A percentile compares a stretch with the other conserved stretches of the same genome.
These are phyloP conservation scores for Prosopis cineraria DNA, from an alignment of 306 rosid genomes.

Conservation along the genomic window DNA sequence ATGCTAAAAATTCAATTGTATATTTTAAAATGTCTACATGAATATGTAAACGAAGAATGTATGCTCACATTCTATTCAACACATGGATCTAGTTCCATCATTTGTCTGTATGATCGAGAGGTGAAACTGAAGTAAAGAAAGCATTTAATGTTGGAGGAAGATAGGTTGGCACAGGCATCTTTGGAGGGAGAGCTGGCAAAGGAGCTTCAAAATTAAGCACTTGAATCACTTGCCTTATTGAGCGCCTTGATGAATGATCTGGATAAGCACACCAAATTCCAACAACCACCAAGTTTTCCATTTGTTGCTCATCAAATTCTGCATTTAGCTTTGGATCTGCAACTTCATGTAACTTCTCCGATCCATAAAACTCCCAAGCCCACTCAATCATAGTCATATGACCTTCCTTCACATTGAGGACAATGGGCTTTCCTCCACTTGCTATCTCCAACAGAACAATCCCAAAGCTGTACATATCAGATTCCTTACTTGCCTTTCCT, in stretches of 20 bases:
- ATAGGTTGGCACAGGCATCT: slow-evolving; percentile 6
- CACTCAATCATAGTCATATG: slow-evolving; percentile 1
- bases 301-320: slow-evolving; percentile 25
- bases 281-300: slow-evolving; percentile 22
- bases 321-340: slow-evolving; percentile 6
- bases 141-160: neutral
- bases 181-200: neutral
- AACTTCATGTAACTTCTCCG: neutral
- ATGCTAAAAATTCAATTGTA: too few relatives aligned
- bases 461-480: slow-evolving; percentile 48
- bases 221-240: slow-evolving; percentile 18
- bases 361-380: slow-evolving; percentile 35
- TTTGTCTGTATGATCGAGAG: neutral
- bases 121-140: neutral
- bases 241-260: slow-evolving; percentile 22
- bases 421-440: slow-evolving; percentile 22
- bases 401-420: neutral
- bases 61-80: too few relatives aligned
- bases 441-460: slow-evolving; percentile 39
- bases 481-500: slow-evolving; percentile 39
- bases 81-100: too few relatives aligned
- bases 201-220: slow-evolving; percentile 27
- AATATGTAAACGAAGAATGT: too few relatives aligned
- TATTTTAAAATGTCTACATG: too few relatives aligned
- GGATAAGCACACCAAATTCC: slow-evolving; percentile 39